Evolutionary conservation across 225 moss, liverwort and hornwort genomes (phyloP).

Genomic region (Anthoceros angustus): DNA sequence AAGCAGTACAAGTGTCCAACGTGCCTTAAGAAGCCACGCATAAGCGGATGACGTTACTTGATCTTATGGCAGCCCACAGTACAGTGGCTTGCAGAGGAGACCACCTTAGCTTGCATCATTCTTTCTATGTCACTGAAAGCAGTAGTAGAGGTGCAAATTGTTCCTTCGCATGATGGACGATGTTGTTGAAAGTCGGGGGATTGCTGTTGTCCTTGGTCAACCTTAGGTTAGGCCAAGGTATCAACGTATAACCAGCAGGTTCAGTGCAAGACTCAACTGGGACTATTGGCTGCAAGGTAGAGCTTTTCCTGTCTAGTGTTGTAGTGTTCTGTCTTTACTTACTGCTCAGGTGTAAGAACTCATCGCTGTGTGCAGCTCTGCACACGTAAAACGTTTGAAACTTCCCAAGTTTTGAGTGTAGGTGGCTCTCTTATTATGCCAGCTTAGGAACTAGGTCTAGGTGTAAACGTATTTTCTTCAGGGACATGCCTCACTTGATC

Average conservation of each 20-base stretch:
- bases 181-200: not conserved
- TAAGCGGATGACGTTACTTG: not conserved
- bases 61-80: not conserved
- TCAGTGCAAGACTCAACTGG: not conserved
- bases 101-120: not conserved
- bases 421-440: too few species aligned
- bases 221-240: constrained; percentile 1
- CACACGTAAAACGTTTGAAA: not conserved
- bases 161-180: constrained; percentile 1
- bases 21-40: not conserved
- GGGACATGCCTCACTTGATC: too few species aligned
- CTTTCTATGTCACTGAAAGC: not conserved
- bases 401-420: too few species aligned
- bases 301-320: not conserved
- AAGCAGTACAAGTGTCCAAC: constrained; percentile 5
- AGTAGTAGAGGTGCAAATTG: not conserved
- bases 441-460: too few species aligned
- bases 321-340: not conserved
- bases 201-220: not conserved
- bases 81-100: not conserved
- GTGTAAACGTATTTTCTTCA: too few species aligned
- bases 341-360: not conserved
- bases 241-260: not conserved
- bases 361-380: not conserved
- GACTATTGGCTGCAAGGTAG: not conserved